A percentile compares a stretch with the other conserved stretches of the same genome.
Conservation (phyloP, 2,329 filamentous ascomycete species). For the Botrytis cinerea region DNA sequence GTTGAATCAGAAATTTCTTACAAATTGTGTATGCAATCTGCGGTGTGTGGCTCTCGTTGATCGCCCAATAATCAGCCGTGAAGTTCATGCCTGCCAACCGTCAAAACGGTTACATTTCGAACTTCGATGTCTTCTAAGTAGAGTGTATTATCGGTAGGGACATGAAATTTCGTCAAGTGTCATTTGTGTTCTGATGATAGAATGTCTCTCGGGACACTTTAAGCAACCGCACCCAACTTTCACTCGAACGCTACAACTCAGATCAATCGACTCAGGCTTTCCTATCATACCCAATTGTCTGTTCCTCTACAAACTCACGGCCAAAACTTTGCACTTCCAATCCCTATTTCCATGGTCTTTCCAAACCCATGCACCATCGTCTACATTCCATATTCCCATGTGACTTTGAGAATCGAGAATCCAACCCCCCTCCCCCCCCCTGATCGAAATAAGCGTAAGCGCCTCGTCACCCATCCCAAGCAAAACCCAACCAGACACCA, state of each 20-base stretch:
- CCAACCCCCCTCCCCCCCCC: neutral
- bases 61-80: neutral
- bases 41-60: neutral
- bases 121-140: neutral
- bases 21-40: neutral
- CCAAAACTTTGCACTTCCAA: neutral
- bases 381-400: neutral
- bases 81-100: neutral
- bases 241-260: neutral
- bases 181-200: neutral
- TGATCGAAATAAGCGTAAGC: neutral
- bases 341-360: neutral
- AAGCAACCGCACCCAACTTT: neutral
- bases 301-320: neutral
- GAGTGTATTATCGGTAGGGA: neutral
- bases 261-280: neutral
- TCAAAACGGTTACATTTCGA: neutral
- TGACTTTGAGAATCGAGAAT: neutral
- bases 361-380: neutral
- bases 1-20: slow-evolving; percentile 6
- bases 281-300: neutral
- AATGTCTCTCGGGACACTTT: neutral
- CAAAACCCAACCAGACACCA: neutral
- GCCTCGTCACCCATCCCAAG: neutral
- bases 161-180: neutral